Conservation (phyloP, 805 yeast species). For the Barnettozyma sucrosica region DNA sequence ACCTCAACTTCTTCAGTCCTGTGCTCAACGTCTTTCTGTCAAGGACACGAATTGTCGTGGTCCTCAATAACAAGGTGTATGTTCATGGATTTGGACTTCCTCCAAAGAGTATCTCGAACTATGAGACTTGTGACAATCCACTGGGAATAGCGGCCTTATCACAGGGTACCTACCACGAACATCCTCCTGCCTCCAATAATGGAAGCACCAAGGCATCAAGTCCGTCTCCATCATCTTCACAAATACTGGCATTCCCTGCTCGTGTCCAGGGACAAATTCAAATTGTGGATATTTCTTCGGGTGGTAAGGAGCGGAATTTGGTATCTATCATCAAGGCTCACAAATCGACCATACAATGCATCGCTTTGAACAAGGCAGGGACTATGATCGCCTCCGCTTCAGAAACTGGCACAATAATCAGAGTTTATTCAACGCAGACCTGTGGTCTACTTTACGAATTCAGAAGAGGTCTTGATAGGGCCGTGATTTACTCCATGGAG, state of each 20-base stretch:
- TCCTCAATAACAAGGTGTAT: constrained; percentile 58
- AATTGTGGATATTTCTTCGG: constrained; percentile 65
- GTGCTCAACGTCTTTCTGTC: constrained; percentile 71
- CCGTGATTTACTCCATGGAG: constrained; percentile 73
- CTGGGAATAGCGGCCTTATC: constrained; percentile 24
- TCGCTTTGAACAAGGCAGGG: constrained; percentile 60
- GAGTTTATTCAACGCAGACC: constrained; percentile 64
- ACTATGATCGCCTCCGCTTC: constrained; percentile 75
- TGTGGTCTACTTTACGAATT: constrained; percentile 77
- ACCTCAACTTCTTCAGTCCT: constrained; percentile 70
- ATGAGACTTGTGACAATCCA: constrained; percentile 26
- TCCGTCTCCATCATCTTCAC: constrained; percentile 19
- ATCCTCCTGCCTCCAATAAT: neutral
- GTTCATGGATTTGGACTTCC: constrained; percentile 80
- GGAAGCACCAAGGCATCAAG: neutral
- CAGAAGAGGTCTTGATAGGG: constrained; percentile 85
- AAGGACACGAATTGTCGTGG: constrained; percentile 68
- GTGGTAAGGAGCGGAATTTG: constrained; percentile 55
- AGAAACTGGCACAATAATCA: constrained; percentile 72
- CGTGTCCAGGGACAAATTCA: constrained; percentile 73
- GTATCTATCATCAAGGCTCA: constrained; percentile 76
- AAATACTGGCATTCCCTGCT: constrained; percentile 73
- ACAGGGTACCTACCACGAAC: constrained; percentile 22
- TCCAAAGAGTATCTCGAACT: constrained; percentile 49
- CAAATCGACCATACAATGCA: constrained; percentile 54